Conservation (phyloP, 1,284 basidiomycete species). For the Pyrrhoderma lamaoense region DNA sequence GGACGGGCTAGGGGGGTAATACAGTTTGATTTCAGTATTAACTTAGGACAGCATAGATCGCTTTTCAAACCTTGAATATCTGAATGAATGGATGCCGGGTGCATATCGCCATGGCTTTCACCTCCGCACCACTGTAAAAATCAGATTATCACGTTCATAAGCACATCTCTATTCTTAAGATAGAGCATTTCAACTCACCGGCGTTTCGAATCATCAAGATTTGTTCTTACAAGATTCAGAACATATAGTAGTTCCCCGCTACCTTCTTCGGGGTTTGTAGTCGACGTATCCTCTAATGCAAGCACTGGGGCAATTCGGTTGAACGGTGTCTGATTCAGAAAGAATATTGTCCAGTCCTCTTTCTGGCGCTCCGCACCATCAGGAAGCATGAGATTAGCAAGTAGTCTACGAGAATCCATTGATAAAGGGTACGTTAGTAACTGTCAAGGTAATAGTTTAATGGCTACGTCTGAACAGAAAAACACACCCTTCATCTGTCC, state of each 20-base stretch:
- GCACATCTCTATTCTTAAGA: background rate
- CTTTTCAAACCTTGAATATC: conserved; percentile 92
- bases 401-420: conserved; percentile 47
- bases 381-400: conserved; percentile 97
- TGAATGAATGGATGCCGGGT: conserved; percentile 94
- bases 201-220: conserved; percentile 83
- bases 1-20: conserved; percentile 58
- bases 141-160: conserved; percentile 17
- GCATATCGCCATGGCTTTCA: conserved; percentile 95
- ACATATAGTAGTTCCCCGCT: conserved; percentile 76
- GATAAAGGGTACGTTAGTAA: conserved; percentile 1
- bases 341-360: conserved; percentile 99
- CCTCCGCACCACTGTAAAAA: conserved; percentile 77
- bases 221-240: conserved; percentile 91
- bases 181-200: conserved; percentile 44
- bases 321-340: conserved; percentile 86
- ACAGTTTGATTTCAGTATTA: background rate
- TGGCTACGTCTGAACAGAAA: background rate
- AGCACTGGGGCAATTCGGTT: conserved; percentile 82
- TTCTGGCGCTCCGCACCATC: conserved; percentile 92
- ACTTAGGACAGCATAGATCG: conserved; percentile 11
- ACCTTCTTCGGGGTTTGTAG: conserved; percentile 29
- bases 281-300: conserved; percentile 48
- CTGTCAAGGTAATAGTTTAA: background rate
- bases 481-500: conserved; percentile 83